These are phyloP conservation scores for Fusarium keratoplasticum DNA, from an alignment of 2,329 filamentous ascomycete genomes.

Conservation along the genomic window DNA sequence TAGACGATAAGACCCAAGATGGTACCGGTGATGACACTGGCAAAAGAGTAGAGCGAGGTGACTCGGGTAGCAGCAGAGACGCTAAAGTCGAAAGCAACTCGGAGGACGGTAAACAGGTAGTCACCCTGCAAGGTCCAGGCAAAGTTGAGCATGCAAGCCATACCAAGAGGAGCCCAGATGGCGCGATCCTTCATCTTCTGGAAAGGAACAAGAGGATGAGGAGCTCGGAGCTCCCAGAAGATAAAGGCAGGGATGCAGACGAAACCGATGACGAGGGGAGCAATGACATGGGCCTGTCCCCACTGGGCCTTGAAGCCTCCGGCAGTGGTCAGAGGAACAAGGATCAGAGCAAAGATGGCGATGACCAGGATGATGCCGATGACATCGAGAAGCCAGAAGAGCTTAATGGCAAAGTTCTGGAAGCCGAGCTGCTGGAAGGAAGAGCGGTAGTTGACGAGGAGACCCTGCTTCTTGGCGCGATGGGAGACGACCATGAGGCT, in stretches of 20 bases:
- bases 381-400: constrained; percentile 61
- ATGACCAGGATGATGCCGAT: constrained; percentile 59
- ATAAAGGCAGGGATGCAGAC: constrained; percentile 63
- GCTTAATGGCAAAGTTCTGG: constrained; percentile 49
- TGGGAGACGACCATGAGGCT: constrained; percentile 62
- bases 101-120: constrained; percentile 72
- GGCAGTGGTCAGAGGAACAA: constrained; percentile 59
- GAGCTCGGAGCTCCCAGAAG: constrained; percentile 59
- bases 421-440: constrained; percentile 49
- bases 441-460: constrained; percentile 53
- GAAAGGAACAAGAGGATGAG: constrained; percentile 71
- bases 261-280: constrained; percentile 58
- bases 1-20: constrained; percentile 68
- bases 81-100: constrained; percentile 71
- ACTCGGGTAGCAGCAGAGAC: constrained; percentile 68
- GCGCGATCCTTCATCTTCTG: constrained; percentile 69
- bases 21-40: constrained; percentile 68
- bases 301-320: constrained; percentile 56
- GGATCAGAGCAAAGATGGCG: constrained; percentile 59
- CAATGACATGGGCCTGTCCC: constrained; percentile 54
- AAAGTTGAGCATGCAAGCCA: constrained; percentile 67
- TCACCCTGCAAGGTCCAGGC: constrained; percentile 73
- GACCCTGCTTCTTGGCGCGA: constrained; percentile 64
- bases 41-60: constrained; percentile 67
- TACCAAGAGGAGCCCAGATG: constrained; percentile 72